Evolutionary conservation across 805 yeast species (phyloP).

Genomic region (Cyberlindnera misumaiensis): DNA sequence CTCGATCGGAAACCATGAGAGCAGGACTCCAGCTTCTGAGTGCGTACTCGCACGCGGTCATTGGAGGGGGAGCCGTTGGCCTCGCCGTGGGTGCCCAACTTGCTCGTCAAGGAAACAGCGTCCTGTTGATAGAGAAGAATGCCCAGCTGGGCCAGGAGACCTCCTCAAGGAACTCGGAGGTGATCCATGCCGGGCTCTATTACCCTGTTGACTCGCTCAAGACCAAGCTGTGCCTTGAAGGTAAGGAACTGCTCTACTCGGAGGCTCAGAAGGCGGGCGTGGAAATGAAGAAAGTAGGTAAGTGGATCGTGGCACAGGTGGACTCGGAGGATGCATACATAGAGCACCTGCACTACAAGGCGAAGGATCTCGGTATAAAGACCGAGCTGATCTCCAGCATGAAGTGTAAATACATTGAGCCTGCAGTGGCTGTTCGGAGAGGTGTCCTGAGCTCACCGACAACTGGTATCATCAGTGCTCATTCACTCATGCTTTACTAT

Average conservation of each 20-base stretch:
- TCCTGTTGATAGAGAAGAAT: constrained; percentile 67
- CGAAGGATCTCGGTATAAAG: constrained; percentile 48
- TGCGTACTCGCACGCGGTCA: constrained; percentile 64
- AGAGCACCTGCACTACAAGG: constrained; percentile 42
- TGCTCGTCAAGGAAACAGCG: constrained; percentile 40
- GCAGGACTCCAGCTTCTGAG: constrained; percentile 5
- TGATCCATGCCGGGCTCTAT: constrained; percentile 86
- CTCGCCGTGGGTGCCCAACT: constrained; percentile 73
- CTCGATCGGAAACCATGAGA: no score
- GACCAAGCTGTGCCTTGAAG: constrained; percentile 64
- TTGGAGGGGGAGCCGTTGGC: constrained; percentile 87
- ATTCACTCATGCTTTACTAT: constrained; percentile 59
- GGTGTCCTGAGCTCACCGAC: constrained; percentile 70
- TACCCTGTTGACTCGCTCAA: constrained; percentile 66
- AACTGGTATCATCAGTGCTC: constrained; percentile 82
- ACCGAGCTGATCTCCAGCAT: constrained; percentile 45
- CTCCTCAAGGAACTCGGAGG: constrained; percentile 87
- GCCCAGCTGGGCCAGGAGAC: constrained; percentile 67
- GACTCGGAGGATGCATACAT: constrained; percentile 56
- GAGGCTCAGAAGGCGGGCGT: constrained; percentile 39
- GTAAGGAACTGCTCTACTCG: constrained; percentile 62
- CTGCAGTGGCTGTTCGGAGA: constrained; percentile 53
- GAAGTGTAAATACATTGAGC: constrained; percentile 47
- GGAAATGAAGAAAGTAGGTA: constrained; percentile 61
- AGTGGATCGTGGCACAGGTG: constrained; percentile 82